A percentile compares a stretch with the other conserved stretches of the same genome.
Evolutionary conservation across 106 monocot species (phyloP).

Genomic region (Allium fistulosum): DNA sequence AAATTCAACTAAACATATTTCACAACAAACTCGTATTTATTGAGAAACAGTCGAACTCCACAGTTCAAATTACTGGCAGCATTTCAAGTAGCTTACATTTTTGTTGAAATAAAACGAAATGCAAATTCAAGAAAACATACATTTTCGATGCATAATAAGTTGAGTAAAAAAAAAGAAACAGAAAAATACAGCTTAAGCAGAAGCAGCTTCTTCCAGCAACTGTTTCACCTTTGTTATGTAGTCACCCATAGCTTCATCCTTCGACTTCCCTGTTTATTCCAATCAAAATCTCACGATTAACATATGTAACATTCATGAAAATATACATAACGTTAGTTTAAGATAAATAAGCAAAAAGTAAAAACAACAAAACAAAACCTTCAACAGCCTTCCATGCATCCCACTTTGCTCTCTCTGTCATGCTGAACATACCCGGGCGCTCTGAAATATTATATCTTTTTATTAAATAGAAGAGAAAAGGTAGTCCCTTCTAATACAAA

Average conservation of each 20-base stretch:
- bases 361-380: conserved; percentile 20
- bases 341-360: neutral
- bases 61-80: neutral
- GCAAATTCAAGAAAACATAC: neutral
- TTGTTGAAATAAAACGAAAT: neutral
- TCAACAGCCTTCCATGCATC: conserved; percentile 90
- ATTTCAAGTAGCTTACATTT: neutral
- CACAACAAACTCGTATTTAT: too few species aligned
- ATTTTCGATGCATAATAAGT: neutral
- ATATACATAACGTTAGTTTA: neutral
- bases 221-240: conserved; percentile 91
- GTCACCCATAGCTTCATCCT: conserved; percentile 77
- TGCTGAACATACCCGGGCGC: conserved; percentile 59
- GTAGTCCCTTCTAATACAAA: neutral
- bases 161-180: neutral
- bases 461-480: neutral
- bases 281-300: neutral
- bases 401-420: conserved; percentile 71
- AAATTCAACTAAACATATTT: too few species aligned
- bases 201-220: conserved; percentile 18
- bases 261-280: conserved; percentile 39
- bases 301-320: too few species aligned
- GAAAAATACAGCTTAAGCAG: neutral
- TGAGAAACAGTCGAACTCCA: neutral
- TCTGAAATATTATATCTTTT: conserved; percentile 17